phyloP scores from a whole-genome alignment of 805 yeast species.

The Isabelozyma pseudorhagii region DNA sequence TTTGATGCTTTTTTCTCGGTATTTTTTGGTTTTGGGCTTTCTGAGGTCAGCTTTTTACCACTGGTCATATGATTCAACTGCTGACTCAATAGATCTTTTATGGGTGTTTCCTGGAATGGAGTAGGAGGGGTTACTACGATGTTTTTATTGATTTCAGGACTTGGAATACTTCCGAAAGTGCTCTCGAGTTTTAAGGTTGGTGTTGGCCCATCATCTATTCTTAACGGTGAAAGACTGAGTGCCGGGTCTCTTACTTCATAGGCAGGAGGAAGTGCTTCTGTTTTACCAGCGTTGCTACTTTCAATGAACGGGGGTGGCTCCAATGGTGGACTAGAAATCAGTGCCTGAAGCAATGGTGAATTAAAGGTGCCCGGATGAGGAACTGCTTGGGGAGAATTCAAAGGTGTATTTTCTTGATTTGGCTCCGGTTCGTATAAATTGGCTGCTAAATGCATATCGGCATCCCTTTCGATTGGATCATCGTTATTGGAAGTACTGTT shows the following conservation, averaged over 20 bases:
- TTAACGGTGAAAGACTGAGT: conserved; percentile 15
- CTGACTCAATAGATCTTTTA: conserved; percentile 11
- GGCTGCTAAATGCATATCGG: conserved; percentile 39
- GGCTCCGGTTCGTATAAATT: conserved; percentile 54
- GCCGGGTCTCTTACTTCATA: conserved; percentile 19
- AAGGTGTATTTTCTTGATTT: conserved; percentile 32
- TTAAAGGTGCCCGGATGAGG: conserved; percentile 43
- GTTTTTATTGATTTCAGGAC: neutral
- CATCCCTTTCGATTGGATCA: conserved; percentile 34
- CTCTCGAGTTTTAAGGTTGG: neutral
- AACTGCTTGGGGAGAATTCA: conserved; percentile 63
- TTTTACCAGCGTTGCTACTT: conserved; percentile 12
- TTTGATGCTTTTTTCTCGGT: neutral
- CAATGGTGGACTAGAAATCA: conserved; percentile 41
- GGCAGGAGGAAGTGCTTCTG: conserved; percentile 26
- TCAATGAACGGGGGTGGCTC: conserved; percentile 64
- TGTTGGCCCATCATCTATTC: conserved; percentile 15
- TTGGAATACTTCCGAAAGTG: neutral
- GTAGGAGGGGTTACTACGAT: conserved; percentile 4
- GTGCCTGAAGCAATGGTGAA: conserved; percentile 34
- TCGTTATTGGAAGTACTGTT: conserved; percentile 21
- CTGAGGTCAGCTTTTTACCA: neutral
- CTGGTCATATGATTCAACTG: conserved; percentile 6
- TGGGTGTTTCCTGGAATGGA: conserved; percentile 9
- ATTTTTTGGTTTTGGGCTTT: neutral